phyloP scores from a whole-genome alignment of 495 filamentous ascomycete genomes.

The Penicillium soppii region DNA sequence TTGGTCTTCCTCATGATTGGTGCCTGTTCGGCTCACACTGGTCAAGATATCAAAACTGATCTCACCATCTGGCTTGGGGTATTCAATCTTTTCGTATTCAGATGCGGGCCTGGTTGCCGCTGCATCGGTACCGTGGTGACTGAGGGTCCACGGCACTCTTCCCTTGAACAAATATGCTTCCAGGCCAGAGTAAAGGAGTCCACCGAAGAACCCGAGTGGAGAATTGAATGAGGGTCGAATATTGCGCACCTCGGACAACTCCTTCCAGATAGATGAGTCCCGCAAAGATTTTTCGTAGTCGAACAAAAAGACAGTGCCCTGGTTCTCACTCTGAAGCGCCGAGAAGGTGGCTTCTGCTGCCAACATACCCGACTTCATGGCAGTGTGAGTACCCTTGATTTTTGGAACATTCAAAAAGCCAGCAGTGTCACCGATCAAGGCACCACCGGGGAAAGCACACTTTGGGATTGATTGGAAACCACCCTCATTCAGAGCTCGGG shows the following conservation, averaged over 20 bases:
- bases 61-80: slow-evolving; percentile 93
- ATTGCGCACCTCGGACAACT: slow-evolving; percentile 93
- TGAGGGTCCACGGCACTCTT: slow-evolving; percentile 87
- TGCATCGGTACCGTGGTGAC: slow-evolving; percentile 63
- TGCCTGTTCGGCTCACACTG: slow-evolving; percentile 88
- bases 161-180: slow-evolving; percentile 89
- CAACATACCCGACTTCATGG: slow-evolving; percentile 96
- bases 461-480: slow-evolving; percentile 98
- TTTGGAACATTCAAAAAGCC: slow-evolving; percentile 98
- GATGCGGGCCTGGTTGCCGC: slow-evolving; percentile 80
- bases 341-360: slow-evolving; percentile 85
- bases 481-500: slow-evolving; percentile 89
- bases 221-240: slow-evolving; percentile 93
- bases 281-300: slow-evolving; percentile 93
- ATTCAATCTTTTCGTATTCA: slow-evolving; percentile 83
- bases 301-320: slow-evolving; percentile 82
- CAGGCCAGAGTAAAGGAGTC: slow-evolving; percentile 88
- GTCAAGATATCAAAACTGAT: slow-evolving; percentile 96
- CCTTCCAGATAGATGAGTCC: slow-evolving; percentile 85
- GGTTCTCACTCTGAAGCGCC: slow-evolving; percentile 60
- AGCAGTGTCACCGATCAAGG: slow-evolving; percentile 92
- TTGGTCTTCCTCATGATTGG: slow-evolving; percentile 99
- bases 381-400: slow-evolving; percentile 97
- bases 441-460: slow-evolving; percentile 92
- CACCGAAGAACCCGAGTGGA: slow-evolving; percentile 81